Evolutionary conservation across 2,329 filamentous ascomycete genomes (phyloP).

Genomic region (Claviceps spartinae): DNA sequence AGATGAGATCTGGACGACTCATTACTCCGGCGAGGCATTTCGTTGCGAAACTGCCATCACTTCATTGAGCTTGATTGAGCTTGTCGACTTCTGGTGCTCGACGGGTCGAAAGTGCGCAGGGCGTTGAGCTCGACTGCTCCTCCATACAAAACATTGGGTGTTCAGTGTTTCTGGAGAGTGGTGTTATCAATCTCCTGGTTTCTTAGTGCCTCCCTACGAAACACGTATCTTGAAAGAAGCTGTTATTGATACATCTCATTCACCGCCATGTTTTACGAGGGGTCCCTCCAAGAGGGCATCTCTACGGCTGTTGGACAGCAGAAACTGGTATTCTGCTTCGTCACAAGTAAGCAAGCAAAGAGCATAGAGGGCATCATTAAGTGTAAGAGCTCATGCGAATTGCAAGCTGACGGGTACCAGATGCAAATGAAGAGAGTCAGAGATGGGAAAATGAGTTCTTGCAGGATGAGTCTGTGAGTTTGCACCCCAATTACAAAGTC

Average conservation of each 20-base stretch:
- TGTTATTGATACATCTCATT: background rate
- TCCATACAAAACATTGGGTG: no score
- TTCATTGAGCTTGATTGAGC: background rate
- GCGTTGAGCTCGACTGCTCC: no score
- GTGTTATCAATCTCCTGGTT: no score
- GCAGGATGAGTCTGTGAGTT: conserved; percentile 37
- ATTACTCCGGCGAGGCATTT: background rate
- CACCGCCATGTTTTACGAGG: conserved; percentile 61
- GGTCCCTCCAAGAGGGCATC: conserved; percentile 71
- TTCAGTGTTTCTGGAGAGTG: no score
- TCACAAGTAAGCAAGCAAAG: conserved; percentile 45
- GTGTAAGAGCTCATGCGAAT: background rate
- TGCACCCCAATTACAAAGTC: background rate
- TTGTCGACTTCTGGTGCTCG: no score
- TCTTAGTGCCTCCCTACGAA: no score
- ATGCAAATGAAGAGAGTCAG: conserved; percentile 54
- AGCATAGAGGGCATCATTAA: background rate
- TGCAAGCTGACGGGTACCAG: conserved; percentile 18
- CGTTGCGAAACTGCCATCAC: background rate
- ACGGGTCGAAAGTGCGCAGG: no score
- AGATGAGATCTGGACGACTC: background rate
- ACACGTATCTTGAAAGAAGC: no score
- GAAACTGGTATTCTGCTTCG: conserved; percentile 75
- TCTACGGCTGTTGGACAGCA: conserved; percentile 56
- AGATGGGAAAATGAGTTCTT: conserved; percentile 62